Conservation (phyloP, 2,329 filamentous ascomycete genomes). For the Alternaria hordeiaustralica region DNA sequence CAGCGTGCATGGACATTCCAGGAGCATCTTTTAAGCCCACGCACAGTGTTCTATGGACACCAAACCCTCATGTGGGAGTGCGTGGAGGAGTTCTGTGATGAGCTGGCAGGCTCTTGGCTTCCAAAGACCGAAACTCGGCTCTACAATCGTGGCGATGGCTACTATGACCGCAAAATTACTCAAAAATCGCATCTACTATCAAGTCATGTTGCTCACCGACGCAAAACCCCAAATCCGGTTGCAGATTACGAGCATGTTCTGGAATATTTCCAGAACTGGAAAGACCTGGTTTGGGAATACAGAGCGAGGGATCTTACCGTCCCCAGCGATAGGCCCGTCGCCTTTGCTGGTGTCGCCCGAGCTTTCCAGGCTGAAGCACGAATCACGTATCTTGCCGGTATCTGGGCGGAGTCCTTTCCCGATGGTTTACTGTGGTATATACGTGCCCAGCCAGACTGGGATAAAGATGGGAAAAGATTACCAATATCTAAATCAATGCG, state of each 20-base stretch:
- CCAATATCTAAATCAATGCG: neutral
- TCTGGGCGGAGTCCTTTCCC: neutral
- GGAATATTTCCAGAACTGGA: neutral
- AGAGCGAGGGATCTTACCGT: neutral
- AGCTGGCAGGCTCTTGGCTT: neutral
- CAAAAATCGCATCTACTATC: neutral
- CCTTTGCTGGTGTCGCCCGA: neutral
- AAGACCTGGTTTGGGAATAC: neutral
- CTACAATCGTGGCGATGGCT: neutral
- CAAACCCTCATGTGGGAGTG: neutral
- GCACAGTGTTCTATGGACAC: neutral
- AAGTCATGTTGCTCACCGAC: neutral
- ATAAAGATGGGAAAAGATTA: too few species aligned
- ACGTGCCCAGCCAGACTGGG: too few species aligned
- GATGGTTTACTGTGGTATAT: neutral
- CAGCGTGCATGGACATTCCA: neutral
- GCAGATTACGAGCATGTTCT: neutral
- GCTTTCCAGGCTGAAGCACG: neutral
- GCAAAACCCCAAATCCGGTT: neutral
- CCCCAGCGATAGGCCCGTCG: neutral
- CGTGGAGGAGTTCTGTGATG: neutral
- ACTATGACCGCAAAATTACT: neutral
- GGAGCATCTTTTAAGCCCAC: neutral
- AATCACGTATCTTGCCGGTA: neutral
- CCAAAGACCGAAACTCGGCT: neutral